Evolutionary conservation across 2,329 filamentous ascomycete genomes (phyloP).

Genomic region (Pseudogymnoascus verrucosus): DNA sequence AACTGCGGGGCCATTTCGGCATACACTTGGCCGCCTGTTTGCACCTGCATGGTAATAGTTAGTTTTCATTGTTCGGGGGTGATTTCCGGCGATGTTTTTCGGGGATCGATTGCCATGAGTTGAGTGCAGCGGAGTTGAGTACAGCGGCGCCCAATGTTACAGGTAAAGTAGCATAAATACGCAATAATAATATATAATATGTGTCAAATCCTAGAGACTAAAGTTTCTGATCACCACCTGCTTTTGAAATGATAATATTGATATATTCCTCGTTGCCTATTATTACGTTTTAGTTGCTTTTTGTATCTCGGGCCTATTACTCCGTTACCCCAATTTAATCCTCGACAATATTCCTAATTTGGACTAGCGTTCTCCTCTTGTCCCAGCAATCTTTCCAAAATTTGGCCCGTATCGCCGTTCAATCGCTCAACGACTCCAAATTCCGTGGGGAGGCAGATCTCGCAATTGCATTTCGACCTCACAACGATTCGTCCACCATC

Average conservation of each 20-base stretch:
- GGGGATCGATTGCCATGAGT: slow-evolving; percentile 3
- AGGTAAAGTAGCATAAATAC: not conserved
- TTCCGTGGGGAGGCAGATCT: slow-evolving; percentile 8
- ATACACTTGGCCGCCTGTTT: not conserved
- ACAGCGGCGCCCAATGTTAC: not conserved
- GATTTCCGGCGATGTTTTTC: slow-evolving; percentile 4
- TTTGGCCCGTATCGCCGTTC: slow-evolving; percentile 6
- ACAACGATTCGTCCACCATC: slow-evolving; percentile 7
- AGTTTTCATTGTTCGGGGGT: slow-evolving; percentile 4
- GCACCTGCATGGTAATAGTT: slow-evolving; percentile 5
- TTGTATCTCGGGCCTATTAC: slow-evolving; percentile 4
- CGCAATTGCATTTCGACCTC: slow-evolving; percentile 8
- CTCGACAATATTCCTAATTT: slow-evolving; percentile 5
- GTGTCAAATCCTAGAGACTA: not conserved
- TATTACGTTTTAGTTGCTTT: not conserved
- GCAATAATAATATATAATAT: slow-evolving; percentile 6
- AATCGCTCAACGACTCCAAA: slow-evolving; percentile 9
- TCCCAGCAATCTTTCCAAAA: slow-evolving; percentile 10
- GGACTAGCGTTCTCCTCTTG: slow-evolving; percentile 1
- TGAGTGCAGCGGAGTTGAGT: not conserved
- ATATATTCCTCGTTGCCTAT: not conserved
- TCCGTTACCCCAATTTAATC: slow-evolving; percentile 4
- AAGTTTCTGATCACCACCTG: slow-evolving; percentile 3
- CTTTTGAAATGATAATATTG: not conserved
- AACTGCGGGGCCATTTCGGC: not conserved